Percentiles rank a stretch among this genome's conserved stretches.
These are phyloP conservation scores for Basipetospora sp. DNA, from an alignment of 2,329 filamentous ascomycete species.

Conservation along the genomic window DNA sequence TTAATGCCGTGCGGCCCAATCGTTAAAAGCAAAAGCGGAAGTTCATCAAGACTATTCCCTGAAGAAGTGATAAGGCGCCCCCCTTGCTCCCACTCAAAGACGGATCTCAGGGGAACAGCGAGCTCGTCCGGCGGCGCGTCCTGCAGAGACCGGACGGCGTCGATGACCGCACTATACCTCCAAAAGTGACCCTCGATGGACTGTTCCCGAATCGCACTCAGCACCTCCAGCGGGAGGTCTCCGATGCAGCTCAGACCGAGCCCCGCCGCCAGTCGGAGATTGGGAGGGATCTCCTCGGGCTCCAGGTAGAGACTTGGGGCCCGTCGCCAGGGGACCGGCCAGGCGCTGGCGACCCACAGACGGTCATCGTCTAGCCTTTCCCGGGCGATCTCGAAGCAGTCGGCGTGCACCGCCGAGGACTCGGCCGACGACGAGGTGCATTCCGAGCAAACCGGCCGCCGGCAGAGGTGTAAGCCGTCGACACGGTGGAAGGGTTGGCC, in stretches of 20 bases:
- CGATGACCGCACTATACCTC: constrained; percentile 5
- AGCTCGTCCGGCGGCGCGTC: constrained; percentile 3
- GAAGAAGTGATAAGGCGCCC: too few relatives aligned
- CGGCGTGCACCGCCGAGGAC: constrained; percentile 7
- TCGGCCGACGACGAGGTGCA: constrained; percentile 7
- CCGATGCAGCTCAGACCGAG: constrained; percentile 4
- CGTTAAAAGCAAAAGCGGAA: constrained; percentile 8
- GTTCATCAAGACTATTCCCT: background rate
- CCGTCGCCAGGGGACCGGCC: constrained; percentile 8
- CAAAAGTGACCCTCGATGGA: constrained; percentile 6
- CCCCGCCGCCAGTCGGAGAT: constrained; percentile 1
- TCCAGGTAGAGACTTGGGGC: constrained; percentile 8
- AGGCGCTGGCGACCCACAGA: constrained; percentile 7
- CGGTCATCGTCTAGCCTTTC: constrained; percentile 1
- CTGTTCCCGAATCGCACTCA: constrained; percentile 6
- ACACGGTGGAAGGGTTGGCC: background rate
- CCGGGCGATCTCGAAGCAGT: constrained; percentile 8
- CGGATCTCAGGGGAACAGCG: constrained; percentile 8
- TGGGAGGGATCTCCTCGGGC: constrained; percentile 1
- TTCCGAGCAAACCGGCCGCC: constrained; percentile 5
- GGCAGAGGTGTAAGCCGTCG: constrained; percentile 5
- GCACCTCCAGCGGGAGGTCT: constrained; percentile 8
- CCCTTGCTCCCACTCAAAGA: too few relatives aligned
- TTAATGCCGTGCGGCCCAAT: constrained; percentile 9
- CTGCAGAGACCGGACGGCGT: background rate